Evolutionary conservation across 306 rosid species (phyloP), one percentile per base, ranked within the genome.

Genomic region (Arachis stenosperma): DNA sequence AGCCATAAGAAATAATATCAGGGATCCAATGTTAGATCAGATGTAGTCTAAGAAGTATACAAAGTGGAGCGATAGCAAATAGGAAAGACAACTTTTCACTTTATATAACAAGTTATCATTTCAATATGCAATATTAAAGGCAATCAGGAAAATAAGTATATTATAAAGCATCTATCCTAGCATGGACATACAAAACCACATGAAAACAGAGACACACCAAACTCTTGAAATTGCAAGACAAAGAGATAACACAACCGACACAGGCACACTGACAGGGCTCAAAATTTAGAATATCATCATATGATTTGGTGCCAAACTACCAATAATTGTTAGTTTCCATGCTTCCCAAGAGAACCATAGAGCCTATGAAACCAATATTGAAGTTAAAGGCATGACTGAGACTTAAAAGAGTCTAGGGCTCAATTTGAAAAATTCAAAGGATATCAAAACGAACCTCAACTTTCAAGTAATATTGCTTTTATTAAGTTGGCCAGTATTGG

Each of bases 61-160:
- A 11, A 55, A 22, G 10, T 9, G 62, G 15, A 56, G 58, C 15
- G 33, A 39, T 12, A 51, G 53, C 6, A 51, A 62, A 62, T 0
- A 15, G 15, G 50, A 43, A 46, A 46, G 57, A 12, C 2, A 1
- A 1, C 61, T 47, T 36, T 4, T 33, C 14, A 62, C 37, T 42
- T 51, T 8, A 37, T 44, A 55, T 65, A 27, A 11, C 57, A 6
- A 60, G 39, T 37, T 10, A 48, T 27, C n/a, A 52, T 14, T 72
- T 15, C 57, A 48, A 8, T 69, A 39, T 36, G 50, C 30, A 61
- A 48, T 33, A 33, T 33, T 2, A 33, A 33, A 33, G 37, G 8
- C 5, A 41, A 58, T 14, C 2, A n/a, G 51, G 51, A 40, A 67
- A 48, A 67, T 67, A 48, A 48, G 13, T 67, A 50, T 67, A 46